phyloP scores from a whole-genome alignment of 208 protist species.

The Leishmania gerbilli region DNA sequence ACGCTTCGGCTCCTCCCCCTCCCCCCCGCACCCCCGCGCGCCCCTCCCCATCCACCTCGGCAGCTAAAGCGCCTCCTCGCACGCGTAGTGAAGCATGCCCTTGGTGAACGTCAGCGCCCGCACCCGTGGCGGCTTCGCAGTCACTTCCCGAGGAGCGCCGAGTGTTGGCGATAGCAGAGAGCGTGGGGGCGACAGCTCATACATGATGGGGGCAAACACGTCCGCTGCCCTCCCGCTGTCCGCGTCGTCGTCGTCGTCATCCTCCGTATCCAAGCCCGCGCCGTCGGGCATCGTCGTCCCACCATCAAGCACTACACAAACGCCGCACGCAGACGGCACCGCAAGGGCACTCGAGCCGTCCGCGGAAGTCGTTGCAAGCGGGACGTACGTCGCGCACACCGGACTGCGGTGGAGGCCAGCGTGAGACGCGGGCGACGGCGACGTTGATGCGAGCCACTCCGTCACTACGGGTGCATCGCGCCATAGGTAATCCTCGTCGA shows the following conservation, averaged over 20 bases:
- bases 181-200: slow-evolving; percentile 14
- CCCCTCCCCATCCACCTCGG: not conserved
- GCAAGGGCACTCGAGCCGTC: not conserved
- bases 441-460: slow-evolving; percentile 12
- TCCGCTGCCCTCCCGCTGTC: not conserved
- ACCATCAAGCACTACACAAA: slow-evolving; percentile 10
- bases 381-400: slow-evolving; percentile 17
- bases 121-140: not conserved
- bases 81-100: slow-evolving; percentile 12
- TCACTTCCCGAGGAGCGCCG: not conserved
- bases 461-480: not conserved
- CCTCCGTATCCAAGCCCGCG: not conserved
- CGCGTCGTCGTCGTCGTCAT: not conserved
- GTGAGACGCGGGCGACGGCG: not conserved
- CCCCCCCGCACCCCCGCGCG: not conserved
- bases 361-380: not conserved
- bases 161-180: not conserved
- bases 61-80: slow-evolving; percentile 3
- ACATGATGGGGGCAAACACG: slow-evolving; percentile 6
- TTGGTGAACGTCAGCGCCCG: slow-evolving; percentile 5
- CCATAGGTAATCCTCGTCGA: not conserved
- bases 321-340: not conserved
- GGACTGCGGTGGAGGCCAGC: not conserved
- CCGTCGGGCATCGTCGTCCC: not conserved
- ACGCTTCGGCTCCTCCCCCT: not conserved